Base-by-base conservation (phyloP, 345 rosid genomes). In the Hibiscus trionum region DNA sequence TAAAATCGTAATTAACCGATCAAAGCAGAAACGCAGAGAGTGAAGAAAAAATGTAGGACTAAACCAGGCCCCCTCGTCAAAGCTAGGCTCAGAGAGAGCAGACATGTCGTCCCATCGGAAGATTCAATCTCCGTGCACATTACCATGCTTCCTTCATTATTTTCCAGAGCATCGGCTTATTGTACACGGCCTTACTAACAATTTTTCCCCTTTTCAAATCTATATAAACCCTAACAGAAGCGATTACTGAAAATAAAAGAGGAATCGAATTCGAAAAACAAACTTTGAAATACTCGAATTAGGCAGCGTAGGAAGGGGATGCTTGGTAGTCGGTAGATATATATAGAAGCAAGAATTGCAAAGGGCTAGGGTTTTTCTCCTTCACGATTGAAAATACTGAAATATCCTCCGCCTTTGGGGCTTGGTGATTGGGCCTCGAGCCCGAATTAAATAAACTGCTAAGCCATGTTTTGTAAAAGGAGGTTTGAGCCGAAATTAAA, bases 131-230 rank as follows among this genome's bases (percentile, higher is more conserved):
- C 39, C 62, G 86, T 85, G 82, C 42, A 85, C 85, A 77, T 49
- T 75, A 85, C 86, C 85, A 85, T 85, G 88, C 85, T 81, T 39
- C 82, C 66, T 81, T 85, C 88, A 81, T 81, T 56, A 1, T 17
- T 7, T 69, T 83, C 85, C 88, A 85, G 86, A 81, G 84, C 85
- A 83, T 80, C 86, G 81, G 84, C 87, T 85, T 85, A 81, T 68
- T 68, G 57, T 50, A 29, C 58, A 68, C 42, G 49, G 59, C 3
- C 16, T 47, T 14, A 12, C 0, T 7, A 8, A 39, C 0, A 7
- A 33, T 33, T 29, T 33, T 0, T 33, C 1, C 37, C 3, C 0
- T 33, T 39, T 7, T 39, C 11, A 39, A 39, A 39, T 7, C 44
- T 0, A 39, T 7, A 0, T 39, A 39, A 7, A 39, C 10, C 44